Percentiles rank a stretch among this genome's conserved stretches.
These are phyloP conservation scores for Cladorrhinum sp. DNA, from an alignment of 2,329 filamentous ascomycete genomes.

Conservation along the genomic window DNA sequence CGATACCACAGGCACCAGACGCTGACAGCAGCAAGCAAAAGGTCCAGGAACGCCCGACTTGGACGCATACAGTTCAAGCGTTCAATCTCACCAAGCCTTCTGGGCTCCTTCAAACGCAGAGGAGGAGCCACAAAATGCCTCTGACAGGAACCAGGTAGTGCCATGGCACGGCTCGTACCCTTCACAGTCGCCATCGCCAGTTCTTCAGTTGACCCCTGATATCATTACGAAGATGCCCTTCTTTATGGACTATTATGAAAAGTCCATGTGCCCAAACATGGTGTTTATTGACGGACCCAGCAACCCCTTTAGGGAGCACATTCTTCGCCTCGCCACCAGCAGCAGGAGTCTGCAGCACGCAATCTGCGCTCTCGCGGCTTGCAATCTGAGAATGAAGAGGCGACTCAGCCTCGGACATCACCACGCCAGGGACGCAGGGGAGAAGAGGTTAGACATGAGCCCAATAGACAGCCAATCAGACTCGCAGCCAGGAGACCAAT, in stretches of 20 bases:
- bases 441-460: constrained; percentile 34
- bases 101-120: constrained; percentile 48
- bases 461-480: constrained; percentile 44
- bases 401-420: constrained; percentile 60
- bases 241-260: constrained; percentile 91
- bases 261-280: constrained; percentile 86
- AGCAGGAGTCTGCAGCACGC: constrained; percentile 88
- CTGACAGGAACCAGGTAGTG: constrained; percentile 42
- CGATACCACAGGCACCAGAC: constrained; percentile 20
- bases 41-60: constrained; percentile 50
- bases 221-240: constrained; percentile 77
- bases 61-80: constrained; percentile 51
- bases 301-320: constrained; percentile 83
- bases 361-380: constrained; percentile 83
- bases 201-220: constrained; percentile 52
- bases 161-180: constrained; percentile 49
- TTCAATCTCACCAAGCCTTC: constrained; percentile 45
- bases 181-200: constrained; percentile 44
- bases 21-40: constrained; percentile 29
- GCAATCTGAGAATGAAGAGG: constrained; percentile 84
- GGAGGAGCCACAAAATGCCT: constrained; percentile 40
- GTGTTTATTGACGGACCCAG: constrained; percentile 83
- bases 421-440: constrained; percentile 50
- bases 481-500: constrained; percentile 57
- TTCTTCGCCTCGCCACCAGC: constrained; percentile 71